phyloP scores from a whole-genome alignment of 2,329 filamentous ascomycete genomes.

The Chrysoporthe austroafricana region DNA sequence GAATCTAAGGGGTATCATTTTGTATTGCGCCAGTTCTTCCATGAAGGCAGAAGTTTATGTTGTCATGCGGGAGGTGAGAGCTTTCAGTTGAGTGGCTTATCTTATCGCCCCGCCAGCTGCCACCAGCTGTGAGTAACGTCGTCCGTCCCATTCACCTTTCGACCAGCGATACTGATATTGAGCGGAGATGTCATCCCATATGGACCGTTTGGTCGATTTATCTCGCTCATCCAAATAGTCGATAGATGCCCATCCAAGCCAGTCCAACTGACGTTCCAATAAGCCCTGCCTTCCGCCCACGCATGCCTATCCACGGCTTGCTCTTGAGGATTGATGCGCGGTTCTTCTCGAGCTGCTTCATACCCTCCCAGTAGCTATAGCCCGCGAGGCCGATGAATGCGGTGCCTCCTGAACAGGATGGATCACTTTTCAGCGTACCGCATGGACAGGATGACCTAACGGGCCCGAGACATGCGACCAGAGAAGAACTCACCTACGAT shows the following conservation, averaged over 20 bases:
- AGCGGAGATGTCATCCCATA: slow-evolving; percentile 2
- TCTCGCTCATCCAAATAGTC: slow-evolving; percentile 58
- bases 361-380: slow-evolving; percentile 79
- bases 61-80: not conserved
- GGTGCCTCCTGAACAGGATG: slow-evolving; percentile 61
- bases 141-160: not conserved
- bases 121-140: slow-evolving; percentile 21
- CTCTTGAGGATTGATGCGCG: slow-evolving; percentile 68
- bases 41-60: not conserved
- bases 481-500: slow-evolving; percentile 63
- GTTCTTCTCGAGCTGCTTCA: slow-evolving; percentile 70
- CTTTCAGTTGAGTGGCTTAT: slow-evolving; percentile 17
- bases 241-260: slow-evolving; percentile 72
- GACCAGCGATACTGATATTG: not conserved
- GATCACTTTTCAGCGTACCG: not conserved
- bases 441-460: not conserved
- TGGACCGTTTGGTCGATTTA: too few relatives aligned
- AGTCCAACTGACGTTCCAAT: slow-evolving; percentile 68
- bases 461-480: not conserved
- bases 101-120: slow-evolving; percentile 25
- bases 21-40: slow-evolving; percentile 3
- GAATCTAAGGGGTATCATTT: not conserved
- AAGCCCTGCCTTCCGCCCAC: slow-evolving; percentile 69
- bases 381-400: slow-evolving; percentile 76
- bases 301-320: slow-evolving; percentile 73